These are phyloP conservation scores for Pythium utonaiense DNA, from an alignment of 352 stramenopile species.

Conservation along the genomic window DNA sequence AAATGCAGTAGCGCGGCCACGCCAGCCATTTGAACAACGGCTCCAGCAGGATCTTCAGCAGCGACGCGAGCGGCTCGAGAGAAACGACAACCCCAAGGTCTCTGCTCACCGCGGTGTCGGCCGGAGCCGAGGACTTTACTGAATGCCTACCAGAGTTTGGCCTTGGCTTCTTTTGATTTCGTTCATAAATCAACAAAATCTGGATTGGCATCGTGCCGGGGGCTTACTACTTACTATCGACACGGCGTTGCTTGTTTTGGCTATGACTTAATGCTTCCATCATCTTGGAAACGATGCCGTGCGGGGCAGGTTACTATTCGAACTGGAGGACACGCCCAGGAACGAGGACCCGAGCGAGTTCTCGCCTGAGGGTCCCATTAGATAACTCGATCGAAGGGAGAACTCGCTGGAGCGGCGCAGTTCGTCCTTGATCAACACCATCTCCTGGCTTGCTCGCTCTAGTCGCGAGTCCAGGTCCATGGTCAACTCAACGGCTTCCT, in stretches of 20 bases:
- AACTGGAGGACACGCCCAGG: background rate
- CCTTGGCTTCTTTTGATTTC: background rate
- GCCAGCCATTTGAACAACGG: constrained; percentile 37
- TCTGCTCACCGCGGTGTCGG: background rate
- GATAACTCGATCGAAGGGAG: constrained; percentile 15
- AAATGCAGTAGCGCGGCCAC: background rate
- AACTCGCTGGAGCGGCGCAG: constrained; percentile 27
- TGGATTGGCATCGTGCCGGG: background rate
- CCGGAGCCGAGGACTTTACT: constrained; percentile 13
- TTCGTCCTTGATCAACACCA: constrained; percentile 29
- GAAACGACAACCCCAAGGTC: background rate
- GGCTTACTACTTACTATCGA: constrained; percentile 5
- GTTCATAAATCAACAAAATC: constrained; percentile 19
- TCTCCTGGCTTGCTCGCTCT: constrained; percentile 55
- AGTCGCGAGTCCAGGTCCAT: constrained; percentile 68
- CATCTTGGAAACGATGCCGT: constrained; percentile 11
- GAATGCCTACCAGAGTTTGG: background rate
- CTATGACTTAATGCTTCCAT: background rate
- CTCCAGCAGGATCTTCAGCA: constrained; percentile 44
- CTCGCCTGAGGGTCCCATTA: constrained; percentile 2
- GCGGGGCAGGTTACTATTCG: constrained; percentile 1
- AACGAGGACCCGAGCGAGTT: background rate
- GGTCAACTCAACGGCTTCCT: constrained; percentile 69
- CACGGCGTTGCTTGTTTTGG: background rate
- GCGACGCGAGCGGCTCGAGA: constrained; percentile 22